These are phyloP conservation scores for Rhynchospora tenuis DNA, from an alignment of 176 grass and related monocot species.

Conservation along the genomic window DNA sequence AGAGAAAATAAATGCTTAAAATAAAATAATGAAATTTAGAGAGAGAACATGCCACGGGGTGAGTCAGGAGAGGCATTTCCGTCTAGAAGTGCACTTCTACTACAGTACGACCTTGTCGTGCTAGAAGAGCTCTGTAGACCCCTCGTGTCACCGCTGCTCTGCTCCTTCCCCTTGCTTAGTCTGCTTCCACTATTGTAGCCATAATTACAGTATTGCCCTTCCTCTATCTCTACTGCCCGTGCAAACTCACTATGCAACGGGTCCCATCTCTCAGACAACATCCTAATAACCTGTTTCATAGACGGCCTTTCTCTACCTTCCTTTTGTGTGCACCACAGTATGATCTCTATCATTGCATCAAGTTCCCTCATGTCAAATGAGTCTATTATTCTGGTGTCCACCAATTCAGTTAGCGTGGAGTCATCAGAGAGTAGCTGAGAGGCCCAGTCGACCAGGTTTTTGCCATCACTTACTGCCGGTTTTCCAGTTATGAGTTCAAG, in stretches of 20 bases:
- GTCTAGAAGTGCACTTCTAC: conserved; percentile 63
- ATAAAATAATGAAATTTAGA: conserved; percentile 2
- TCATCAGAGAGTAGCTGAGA: conserved; percentile 56
- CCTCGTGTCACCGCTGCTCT: conserved; percentile 39
- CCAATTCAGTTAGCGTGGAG: conserved; percentile 59
- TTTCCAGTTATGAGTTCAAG: conserved; percentile 84
- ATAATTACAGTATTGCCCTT: conserved; percentile 50
- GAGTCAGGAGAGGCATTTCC: conserved; percentile 51
- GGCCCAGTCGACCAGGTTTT: conserved; percentile 58
- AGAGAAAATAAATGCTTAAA: not conserved
- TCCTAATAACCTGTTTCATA: conserved; percentile 87
- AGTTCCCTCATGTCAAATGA: conserved; percentile 77
- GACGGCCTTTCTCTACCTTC: conserved; percentile 58
- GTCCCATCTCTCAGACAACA: conserved; percentile 76
- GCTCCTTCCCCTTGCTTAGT: conserved; percentile 38
- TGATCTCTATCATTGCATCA: conserved; percentile 67
- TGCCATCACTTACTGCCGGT: conserved; percentile 33
- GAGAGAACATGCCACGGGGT: conserved; percentile 38
- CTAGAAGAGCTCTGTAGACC: conserved; percentile 79
- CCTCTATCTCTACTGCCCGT: conserved; percentile 54
- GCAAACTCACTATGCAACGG: conserved; percentile 57
- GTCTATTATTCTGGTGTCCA: conserved; percentile 59
- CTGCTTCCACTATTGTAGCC: conserved; percentile 12
- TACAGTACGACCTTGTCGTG: conserved; percentile 75
- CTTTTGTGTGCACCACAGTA: conserved; percentile 70